Conservation (phyloP, 768 basidiomycete genomes). For the Mycena belliarum region DNA sequence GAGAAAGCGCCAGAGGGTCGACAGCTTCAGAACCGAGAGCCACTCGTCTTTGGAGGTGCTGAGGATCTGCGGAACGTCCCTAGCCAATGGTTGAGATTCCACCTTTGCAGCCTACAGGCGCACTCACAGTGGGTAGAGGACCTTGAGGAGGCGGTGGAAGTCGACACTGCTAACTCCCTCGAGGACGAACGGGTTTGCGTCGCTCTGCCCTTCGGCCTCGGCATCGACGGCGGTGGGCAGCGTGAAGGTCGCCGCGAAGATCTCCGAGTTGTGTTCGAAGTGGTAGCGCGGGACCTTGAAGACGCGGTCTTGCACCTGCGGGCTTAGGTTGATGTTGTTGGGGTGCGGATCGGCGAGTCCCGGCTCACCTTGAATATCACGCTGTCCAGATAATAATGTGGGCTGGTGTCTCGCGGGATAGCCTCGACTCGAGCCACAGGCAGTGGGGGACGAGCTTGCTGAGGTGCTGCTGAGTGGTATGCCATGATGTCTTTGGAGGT, state of each 20-base stretch:
- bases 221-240: conserved; percentile 27
- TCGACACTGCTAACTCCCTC: conserved; percentile 28
- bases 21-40: conserved; percentile 31
- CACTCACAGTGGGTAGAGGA: conserved; percentile 30
- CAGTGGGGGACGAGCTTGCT: too few relatives aligned
- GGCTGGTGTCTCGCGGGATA: not conserved
- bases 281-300: conserved; percentile 41
- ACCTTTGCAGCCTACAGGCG: not conserved
- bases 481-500: not conserved
- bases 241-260: conserved; percentile 36
- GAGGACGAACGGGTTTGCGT: conserved; percentile 30
- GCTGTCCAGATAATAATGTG: conserved; percentile 1
- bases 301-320: conserved; percentile 38
- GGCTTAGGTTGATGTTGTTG: not conserved
- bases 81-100: not conserved
- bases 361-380: not conserved
- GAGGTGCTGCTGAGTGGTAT: too few relatives aligned
- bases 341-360: not conserved
- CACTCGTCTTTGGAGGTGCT: conserved; percentile 24
- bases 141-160: conserved; percentile 27
- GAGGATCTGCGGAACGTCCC: conserved; percentile 10
- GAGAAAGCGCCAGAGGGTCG: conserved; percentile 33
- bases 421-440: too few relatives aligned
- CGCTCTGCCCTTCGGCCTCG: conserved; percentile 28
- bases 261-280: conserved; percentile 34